phyloP scores from a whole-genome alignment of 805 yeast genomes.

The Cyberlindnera subsufficiens region DNA sequence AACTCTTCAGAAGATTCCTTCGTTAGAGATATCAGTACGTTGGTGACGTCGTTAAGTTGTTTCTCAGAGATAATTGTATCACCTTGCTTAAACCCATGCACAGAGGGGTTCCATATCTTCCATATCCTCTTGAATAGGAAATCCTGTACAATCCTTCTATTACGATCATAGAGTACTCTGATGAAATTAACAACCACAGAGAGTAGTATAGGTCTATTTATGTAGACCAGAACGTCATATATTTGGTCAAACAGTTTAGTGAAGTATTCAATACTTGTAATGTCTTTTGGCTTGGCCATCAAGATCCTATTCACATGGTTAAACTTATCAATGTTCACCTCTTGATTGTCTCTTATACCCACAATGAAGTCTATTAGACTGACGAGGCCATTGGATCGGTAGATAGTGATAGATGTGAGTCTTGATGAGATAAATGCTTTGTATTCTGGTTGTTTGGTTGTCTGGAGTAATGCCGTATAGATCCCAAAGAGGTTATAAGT shows the following conservation, averaged over 20 bases:
- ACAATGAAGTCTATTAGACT: conserved; percentile 70
- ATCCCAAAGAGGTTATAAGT: conserved; percentile 62
- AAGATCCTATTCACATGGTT: conserved; percentile 63
- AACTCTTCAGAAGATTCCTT: conserved; percentile 36
- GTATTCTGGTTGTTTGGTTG: conserved; percentile 42
- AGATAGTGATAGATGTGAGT: conserved; percentile 48
- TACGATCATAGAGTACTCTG: conserved; percentile 43
- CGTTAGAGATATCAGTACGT: conserved; percentile 58
- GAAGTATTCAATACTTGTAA: conserved; percentile 47
- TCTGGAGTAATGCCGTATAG: conserved; percentile 52
- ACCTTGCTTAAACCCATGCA: conserved; percentile 16
- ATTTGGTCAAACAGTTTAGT: conserved; percentile 57
- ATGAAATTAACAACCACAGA: conserved; percentile 53
- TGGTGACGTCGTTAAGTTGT: conserved; percentile 53
- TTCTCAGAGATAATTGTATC: conserved; percentile 37
- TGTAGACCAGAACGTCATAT: conserved; percentile 47
- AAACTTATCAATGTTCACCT: conserved; percentile 58
- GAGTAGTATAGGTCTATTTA: conserved; percentile 56
- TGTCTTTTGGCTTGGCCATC: conserved; percentile 51
- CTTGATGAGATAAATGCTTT: conserved; percentile 39
- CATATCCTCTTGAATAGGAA: conserved; percentile 51
- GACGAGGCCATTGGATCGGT: conserved; percentile 64
- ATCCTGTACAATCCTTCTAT: conserved; percentile 46
- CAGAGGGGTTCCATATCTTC: conserved; percentile 36
- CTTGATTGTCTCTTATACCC: conserved; percentile 72